Base-by-base conservation (phyloP, 2,329 filamentous ascomycete genomes). In the Alternaria hordeiaustralica region DNA sequence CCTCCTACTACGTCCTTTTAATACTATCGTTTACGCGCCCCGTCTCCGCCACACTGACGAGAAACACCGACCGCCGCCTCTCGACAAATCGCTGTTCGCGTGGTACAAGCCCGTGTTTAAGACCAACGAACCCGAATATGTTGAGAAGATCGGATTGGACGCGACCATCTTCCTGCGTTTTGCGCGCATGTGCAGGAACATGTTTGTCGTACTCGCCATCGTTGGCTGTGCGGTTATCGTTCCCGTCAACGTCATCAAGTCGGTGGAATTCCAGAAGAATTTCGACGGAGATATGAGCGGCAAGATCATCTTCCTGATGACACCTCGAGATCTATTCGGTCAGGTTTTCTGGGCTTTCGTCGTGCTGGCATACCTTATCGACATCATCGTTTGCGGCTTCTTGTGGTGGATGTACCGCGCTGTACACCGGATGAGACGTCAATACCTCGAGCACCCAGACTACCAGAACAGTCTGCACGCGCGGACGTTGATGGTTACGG, bases 21-120 rank as follows among this genome's bases (percentile, higher is more conserved):
- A 98, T 80, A 91, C 90, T 60, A 88, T 95, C 71, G 93, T 99
- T 51, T 99, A 99, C 82, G 94, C 96, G 4, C 96, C 96, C 44
- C 95, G 96, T 78, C 85, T 96, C 53, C 97, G 97, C 79, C 91
- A 97, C 84, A 92, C 93, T 77, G 95, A 98, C 79, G 89, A 93
- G 71, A 93, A 91, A 80, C 94, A 97, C 82, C 88, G 92, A 10
- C 96, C 95, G 18, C 96, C 96, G 12, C 89, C 92, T 1, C 87
- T 98, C 73, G 92, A 92, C 60, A 96, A 91, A 76, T 91, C 92
- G n/a, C 83, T 95, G 10, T 94, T 97, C 77, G 90, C 93, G 51
- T 99, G 96, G 96, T 79, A 97, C 30, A 84, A 84, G 20, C 94
- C 95, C 0, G 83, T 99, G 30, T 85, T 94, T 81, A 88, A 85